Evolutionary conservation across 805 yeast genomes (phyloP), one percentile per base, ranked within the genome.

Genomic region (Priceomyces medius): DNA sequence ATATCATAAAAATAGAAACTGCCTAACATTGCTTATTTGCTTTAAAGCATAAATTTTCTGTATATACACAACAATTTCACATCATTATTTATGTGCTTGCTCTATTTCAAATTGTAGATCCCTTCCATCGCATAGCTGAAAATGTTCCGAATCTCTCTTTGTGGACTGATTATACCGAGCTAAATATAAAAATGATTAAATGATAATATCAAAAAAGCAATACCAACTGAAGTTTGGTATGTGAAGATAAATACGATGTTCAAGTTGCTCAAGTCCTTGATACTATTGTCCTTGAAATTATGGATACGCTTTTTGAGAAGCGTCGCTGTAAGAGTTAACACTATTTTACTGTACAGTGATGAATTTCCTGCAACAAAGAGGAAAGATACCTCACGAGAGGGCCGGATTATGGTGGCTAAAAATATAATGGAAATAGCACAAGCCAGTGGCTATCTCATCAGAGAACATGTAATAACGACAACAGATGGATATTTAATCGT

Each of bases 401-500:
- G 20, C 20, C 20, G 40, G 9, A 38, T 48, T 9, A 45, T 49
- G 20, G 35, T 40, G 27, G 55, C 56, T 17, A 42, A 44, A 21
- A 54, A 58, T 40, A 59, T 60, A 12, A 26, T 45, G 28, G 64
- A 57, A 10, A 53, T 61, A 17, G 64, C 54, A 10, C 44, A 43
- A 7, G 46, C 46, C 10, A 40, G 42, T 14, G 65, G 64, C 10
- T 61, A 58, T 40, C 47, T 50, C 10, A 47, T 58, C 3, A 44
- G 58, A 31, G 66, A 61, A 37, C 63, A 59, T 42, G 64, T 61
- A 7, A 59, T 61, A 18, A 51, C 59, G 16, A 61, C 66, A 7
- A 42, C 46, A 26, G 66, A 61, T 42, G 58, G 50, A 4, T 61
- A 61, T 47, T 42, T 61, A 14, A 43, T 61, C 18, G 63, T 59